phyloP scores from a whole-genome alignment of 2,329 filamentous ascomycete genomes.

The Eurotiales sp. region DNA sequence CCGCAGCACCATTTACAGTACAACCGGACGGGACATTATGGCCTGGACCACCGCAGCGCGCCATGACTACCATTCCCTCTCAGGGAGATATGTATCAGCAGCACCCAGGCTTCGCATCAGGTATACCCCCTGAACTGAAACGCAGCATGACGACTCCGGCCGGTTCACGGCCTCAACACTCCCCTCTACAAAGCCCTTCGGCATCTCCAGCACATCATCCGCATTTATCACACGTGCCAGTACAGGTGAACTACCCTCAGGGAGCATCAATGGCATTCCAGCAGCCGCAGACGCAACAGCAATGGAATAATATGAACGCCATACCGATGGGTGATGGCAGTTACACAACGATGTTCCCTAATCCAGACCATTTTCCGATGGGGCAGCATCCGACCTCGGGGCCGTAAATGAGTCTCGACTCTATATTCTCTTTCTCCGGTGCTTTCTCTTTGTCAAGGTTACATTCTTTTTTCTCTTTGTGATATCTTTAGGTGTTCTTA shows the following conservation, averaged over 20 bases:
- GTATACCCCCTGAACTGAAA: conserved; percentile 31
- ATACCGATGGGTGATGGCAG: conserved; percentile 27
- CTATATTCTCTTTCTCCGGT: neutral
- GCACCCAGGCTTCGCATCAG: conserved; percentile 26
- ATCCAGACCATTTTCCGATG: conserved; percentile 16
- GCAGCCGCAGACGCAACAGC: conserved; percentile 17
- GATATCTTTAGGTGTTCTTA: neutral
- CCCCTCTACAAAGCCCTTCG: conserved; percentile 21
- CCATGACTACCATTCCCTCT: conserved; percentile 14
- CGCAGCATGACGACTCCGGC: conserved; percentile 35
- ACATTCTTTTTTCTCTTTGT: neutral
- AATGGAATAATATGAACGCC: conserved; percentile 8
- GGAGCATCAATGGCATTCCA: conserved; percentile 10
- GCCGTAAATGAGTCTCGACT: conserved; percentile 1
- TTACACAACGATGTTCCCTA: conserved; percentile 31
- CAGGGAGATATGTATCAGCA: conserved; percentile 15
- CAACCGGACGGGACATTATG: conserved; percentile 36
- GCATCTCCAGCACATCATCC: conserved; percentile 26
- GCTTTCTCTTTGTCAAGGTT: neutral
- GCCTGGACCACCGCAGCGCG: conserved; percentile 32
- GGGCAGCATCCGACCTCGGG: conserved; percentile 22
- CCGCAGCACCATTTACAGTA: conserved; percentile 27
- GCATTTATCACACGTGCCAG: conserved; percentile 21
- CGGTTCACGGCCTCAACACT: conserved; percentile 17
- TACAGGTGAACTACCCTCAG: conserved; percentile 24